phyloP scores from a whole-genome alignment of 2,329 filamentous ascomycete species.

The Diaporthe nobilis region DNA sequence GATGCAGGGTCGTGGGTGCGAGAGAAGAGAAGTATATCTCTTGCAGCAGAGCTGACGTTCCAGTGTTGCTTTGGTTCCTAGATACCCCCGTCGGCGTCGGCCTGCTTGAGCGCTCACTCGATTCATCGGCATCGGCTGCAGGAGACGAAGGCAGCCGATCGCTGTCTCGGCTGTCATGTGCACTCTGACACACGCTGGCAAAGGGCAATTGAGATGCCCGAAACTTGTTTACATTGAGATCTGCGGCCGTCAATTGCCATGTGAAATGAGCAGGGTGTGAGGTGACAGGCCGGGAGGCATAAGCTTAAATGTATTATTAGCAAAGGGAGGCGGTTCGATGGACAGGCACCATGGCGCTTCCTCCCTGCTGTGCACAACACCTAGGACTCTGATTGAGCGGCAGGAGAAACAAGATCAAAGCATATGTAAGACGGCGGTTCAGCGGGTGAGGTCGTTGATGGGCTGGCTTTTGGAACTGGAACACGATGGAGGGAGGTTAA shows the following conservation, averaged over 20 bases:
- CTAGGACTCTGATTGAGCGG: background rate
- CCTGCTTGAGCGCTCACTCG: background rate
- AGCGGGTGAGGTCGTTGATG: background rate
- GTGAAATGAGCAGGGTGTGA: slow-evolving; percentile 4
- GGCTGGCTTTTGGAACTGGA: background rate
- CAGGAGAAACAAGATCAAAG: background rate
- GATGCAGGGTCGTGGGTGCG: background rate
- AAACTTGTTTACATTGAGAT: slow-evolving; percentile 23
- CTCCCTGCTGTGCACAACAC: background rate
- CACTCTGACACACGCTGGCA: background rate
- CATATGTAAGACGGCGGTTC: background rate
- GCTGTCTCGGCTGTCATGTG: slow-evolving; percentile 22
- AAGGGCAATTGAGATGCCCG: slow-evolving; percentile 3
- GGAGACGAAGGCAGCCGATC: background rate
- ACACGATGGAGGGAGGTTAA: slow-evolving; percentile 2
- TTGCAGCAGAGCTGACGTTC: background rate
- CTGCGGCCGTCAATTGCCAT: slow-evolving; percentile 8
- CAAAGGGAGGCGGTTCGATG: background rate
- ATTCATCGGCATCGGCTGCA: background rate
- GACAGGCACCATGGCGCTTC: background rate
- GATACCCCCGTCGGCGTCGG: background rate
- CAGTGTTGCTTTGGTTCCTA: background rate
- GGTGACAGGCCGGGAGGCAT: background rate
- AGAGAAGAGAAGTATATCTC: background rate
- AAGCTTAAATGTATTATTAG: slow-evolving; percentile 38